Base-by-base conservation (phyloP, 345 rosid genomes). In the Conringia planisiliqua region DNA sequence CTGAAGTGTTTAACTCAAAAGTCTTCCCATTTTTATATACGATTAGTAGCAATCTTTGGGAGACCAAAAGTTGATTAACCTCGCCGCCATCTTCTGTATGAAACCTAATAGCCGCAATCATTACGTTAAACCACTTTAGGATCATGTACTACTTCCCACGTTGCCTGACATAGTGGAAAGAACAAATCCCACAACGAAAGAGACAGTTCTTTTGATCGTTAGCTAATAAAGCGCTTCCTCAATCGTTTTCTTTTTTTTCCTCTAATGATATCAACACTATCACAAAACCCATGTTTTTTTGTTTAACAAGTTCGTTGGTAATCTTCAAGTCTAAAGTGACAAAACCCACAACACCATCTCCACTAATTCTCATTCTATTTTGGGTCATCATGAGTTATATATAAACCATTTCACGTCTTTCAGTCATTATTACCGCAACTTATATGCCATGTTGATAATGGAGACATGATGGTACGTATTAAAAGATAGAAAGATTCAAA, bases 101-200 rank as follows among this genome's bases (percentile, higher is more conserved):
- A 51, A 22, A 64, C 16, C 17, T 16, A 64, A 16, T 42, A 17
- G 14, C 6, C 10, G 11, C 38, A 58, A 47, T 66, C 43, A 66
- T 66, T 44, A 42, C 10, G 36, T 22, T 11, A 62, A 62, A 54
- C 55, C 55, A 42, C 70, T 65, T 52, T 43, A 73, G 27, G 51
- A 62, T 42, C 32, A 50, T 51, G 38, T 43, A 40, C 20, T 4
- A 40, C 18, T 29, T n/a, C 63, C 46, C 16, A 63, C 56, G 70
- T 52, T 64, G 5, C 38, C 39, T 10, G 0, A n/a, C n/a, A n/a
- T 10, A 62, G 10, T 32, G 58, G 63, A 30, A 48, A 27, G 20
- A 43, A 73, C 57, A 55, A 62, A 18, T 54, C 64, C 76, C 54
- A 62, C 55, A 24, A 24, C 46, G 64, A 63, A 62, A 38, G 54